Evolutionary conservation across 306 rosid species (phyloP), one percentile per base, ranked within the genome.

Genomic region (Carpinus viminea): DNA sequence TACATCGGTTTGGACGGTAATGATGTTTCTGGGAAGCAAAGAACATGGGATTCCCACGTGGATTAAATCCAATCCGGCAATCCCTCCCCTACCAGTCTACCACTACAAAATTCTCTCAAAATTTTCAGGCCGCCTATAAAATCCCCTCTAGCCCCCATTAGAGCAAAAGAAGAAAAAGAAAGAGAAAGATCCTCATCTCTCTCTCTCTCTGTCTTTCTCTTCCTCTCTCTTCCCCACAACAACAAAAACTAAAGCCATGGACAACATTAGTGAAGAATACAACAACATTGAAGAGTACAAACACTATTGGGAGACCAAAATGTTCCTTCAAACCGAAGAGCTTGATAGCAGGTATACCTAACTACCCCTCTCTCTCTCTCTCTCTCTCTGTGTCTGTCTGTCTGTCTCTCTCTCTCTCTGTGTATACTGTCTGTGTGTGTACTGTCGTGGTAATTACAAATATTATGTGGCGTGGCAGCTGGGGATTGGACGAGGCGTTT

Each of bases 401-500:
- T 38, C 28, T 12, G n/a, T 50, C 11, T 7, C 4, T 18, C 21
- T 57, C 24, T 74, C 70, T 61, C 7, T 17, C 70, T 26, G 53
- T 75, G 26, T 24, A 24, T 24, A 24, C 82, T 36, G 52, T 65
- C 15, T 24, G 1, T 34, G 15, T 8, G 8, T 36, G 0, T 3
- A 26, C 8, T 1, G 1, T 31, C 7, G 47, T 55, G 7, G 4
- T 51, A 5, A 20, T 31, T 31, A 31, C 43, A 15, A 16, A 8
- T 11, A 31, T 12, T 3, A 43, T 24, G 26, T 60, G 41, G 47
- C 36, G 31, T 9, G 68, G 70, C 84, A 93, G 96, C 45, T 91
- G 93, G 99, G 90, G 88, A 64, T 74, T 90, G 61, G 97, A 96
- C 34, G 98, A 91, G 78, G 90, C 94, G 12, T 76, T 93, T 21